These are phyloP conservation scores for Edaphochlamys debaryana DNA, from an alignment of 139 green algal genomes.

Conservation along the genomic window DNA sequence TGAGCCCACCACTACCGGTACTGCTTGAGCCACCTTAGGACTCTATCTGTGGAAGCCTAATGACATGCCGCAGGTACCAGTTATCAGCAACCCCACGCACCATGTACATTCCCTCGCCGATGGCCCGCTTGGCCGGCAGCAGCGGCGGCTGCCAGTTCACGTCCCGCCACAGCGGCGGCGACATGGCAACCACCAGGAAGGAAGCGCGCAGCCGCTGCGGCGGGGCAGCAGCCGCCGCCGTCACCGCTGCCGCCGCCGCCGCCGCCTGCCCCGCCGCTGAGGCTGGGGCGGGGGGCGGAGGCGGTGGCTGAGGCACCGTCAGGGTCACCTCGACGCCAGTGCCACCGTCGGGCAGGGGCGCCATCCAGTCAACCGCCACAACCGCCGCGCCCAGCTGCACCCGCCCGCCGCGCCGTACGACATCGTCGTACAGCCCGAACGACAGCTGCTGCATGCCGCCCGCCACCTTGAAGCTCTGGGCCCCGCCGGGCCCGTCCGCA, in stretches of 20 bases:
- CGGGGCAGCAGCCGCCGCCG: not conserved
- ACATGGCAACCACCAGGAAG: not conserved
- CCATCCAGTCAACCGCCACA: no score
- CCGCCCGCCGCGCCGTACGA: not conserved
- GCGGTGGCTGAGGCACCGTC: no score
- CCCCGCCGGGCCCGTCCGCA: conserved; percentile 10
- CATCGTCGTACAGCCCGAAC: not conserved
- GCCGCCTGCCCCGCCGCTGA: not conserved
- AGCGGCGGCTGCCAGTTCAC: not conserved
- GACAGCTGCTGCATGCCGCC: conserved; percentile 9
- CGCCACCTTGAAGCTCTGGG: not conserved
- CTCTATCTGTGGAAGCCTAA: no score
- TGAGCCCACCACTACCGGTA: no score
- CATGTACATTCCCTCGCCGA: conserved; percentile 7
- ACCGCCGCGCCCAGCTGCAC: not conserved
- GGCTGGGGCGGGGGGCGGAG: not conserved
- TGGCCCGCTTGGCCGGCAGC: not conserved
- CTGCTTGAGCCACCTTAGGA: no score
- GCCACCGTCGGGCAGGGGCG: no score
- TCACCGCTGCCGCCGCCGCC: not conserved
- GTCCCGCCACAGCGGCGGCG: not conserved
- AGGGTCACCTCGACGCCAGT: no score
- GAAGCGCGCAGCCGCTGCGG: not conserved
- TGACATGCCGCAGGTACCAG: no score
- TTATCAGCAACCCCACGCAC: no score